Evolutionary conservation across 1,284 basidiomycete genomes (phyloP), one percentile per base, ranked within the genome.

Genomic region (Ganoderma lingzhi): DNA sequence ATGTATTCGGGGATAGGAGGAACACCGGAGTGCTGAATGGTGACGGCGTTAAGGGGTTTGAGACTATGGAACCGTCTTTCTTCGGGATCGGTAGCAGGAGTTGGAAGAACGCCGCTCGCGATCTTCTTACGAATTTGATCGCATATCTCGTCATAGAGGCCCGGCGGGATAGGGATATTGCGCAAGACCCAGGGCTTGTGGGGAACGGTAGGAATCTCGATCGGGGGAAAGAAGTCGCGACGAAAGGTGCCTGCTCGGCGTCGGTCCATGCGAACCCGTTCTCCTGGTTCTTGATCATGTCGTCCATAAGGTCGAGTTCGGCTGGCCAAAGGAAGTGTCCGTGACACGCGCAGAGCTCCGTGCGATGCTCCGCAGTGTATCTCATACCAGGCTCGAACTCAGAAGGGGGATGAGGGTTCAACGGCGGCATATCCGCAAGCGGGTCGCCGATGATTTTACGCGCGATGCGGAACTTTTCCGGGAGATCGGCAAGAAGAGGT

Each of bases 121-220:
- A 83, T 76, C 63, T 84, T 83, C 14, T 72, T 70, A 17, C 76
- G 68, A 19, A 84, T 76, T 14, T 81, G 68, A 14, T 71, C 68
- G 62, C 78, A 78, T 28, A 84, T 76, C 63, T 81, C 67, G 37
- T 80, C 73, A 53, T 77, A 77, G 44, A 83, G 76, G 0, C 81
- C 81, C 0, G 80, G 82, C 0, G 81, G 83, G 15, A 84, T 82
- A 0, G 82, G 82, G 14, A 82, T 82, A 60, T 84, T 82, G 12
- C 70, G 71, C 32, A 77, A 64, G 0, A 79, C 77, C 83, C 83
- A 84, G 0, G 81, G 82, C 0, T 63, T 76, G 62, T 84, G 83
- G 2, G 69, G 69, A 2, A 84, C 70, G 0, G 77, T 74, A 0
- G 81, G 80, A 30, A 84, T 80, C 6, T 76, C 64, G 17, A 23